A percentile compares a stretch with the other conserved stretches of the same genome.
Conservation (phyloP, 2,329 filamentous ascomycete genomes). For the Ophiosphaerella herpotricha region DNA sequence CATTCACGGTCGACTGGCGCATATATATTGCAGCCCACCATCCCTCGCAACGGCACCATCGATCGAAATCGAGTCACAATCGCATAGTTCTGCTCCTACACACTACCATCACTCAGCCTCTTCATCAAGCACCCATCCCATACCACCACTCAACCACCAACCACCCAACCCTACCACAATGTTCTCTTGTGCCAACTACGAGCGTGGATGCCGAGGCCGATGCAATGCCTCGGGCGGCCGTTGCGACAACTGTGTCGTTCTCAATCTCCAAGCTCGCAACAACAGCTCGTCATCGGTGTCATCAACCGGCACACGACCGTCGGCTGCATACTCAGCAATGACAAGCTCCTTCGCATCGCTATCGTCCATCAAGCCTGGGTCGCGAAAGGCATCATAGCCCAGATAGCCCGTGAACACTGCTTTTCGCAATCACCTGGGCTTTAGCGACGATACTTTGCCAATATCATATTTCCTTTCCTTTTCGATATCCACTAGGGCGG, state of each 20-base stretch:
- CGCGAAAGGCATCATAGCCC: slow-evolving; percentile 30
- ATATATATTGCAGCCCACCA: slow-evolving; percentile 27
- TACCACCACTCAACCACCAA: background rate
- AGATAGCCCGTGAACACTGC: background rate
- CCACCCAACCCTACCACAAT: slow-evolving; percentile 29
- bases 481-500: slow-evolving; percentile 5
- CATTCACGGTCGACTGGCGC: slow-evolving; percentile 21
- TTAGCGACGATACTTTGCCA: slow-evolving; percentile 27
- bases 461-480: slow-evolving; percentile 10
- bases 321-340: slow-evolving; percentile 45
- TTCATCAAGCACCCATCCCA: background rate
- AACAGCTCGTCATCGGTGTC: slow-evolving; percentile 39
- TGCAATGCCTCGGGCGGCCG: slow-evolving; percentile 45
- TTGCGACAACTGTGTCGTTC: slow-evolving; percentile 46
- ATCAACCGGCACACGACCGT: slow-evolving; percentile 29
- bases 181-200: slow-evolving; percentile 53
- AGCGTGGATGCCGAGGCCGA: slow-evolving; percentile 50
- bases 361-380: slow-evolving; percentile 28
- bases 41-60: background rate
- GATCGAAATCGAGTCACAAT: slow-evolving; percentile 1
- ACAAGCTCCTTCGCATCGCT: slow-evolving; percentile 49
- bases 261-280: slow-evolving; percentile 45
- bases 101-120: background rate
- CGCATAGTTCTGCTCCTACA: slow-evolving; percentile 1
- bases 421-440: slow-evolving; percentile 20